Evolutionary conservation across 441 rosid species (phyloP).

Genomic region (Breynia disticha): DNA sequence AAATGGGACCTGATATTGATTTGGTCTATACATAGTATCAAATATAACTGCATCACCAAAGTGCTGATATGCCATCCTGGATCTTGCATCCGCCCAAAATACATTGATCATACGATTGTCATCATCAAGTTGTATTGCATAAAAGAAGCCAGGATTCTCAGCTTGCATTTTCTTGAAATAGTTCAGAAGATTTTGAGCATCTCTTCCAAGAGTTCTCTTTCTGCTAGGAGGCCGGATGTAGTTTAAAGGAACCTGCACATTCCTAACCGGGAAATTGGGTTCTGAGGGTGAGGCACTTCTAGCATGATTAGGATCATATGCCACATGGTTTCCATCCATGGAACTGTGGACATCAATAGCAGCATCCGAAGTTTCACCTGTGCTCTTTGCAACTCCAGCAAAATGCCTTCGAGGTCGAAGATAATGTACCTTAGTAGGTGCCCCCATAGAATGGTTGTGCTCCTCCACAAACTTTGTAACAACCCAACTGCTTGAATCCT

Average conservation of each 20-base stretch:
- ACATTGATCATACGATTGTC: constrained; percentile 53
- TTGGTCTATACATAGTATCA: constrained; percentile 55
- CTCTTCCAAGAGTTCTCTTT: constrained; percentile 47
- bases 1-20: constrained; percentile 55
- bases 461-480: constrained; percentile 54
- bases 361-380: constrained; percentile 24
- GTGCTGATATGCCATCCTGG: constrained; percentile 46
- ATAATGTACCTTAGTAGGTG: constrained; percentile 38
- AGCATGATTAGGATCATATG: constrained; percentile 24
- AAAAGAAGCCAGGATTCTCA: constrained; percentile 57
- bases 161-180: constrained; percentile 64
- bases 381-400: constrained; percentile 37
- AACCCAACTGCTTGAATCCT: constrained; percentile 34
- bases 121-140: constrained; percentile 65
- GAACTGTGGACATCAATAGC: constrained; percentile 29
- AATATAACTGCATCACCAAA: constrained; percentile 60
- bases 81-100: constrained; percentile 72
- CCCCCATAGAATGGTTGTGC: constrained; percentile 46
- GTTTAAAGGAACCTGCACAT: constrained; percentile 22
- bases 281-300: constrained; percentile 25
- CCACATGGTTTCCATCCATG: constrained; percentile 27
- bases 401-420: constrained; percentile 52
- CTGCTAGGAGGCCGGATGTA: constrained; percentile 27
- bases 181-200: constrained; percentile 49
- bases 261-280: constrained; percentile 25